phyloP scores from a whole-genome alignment of 331 rosid species.

The Arachis monticola region DNA sequence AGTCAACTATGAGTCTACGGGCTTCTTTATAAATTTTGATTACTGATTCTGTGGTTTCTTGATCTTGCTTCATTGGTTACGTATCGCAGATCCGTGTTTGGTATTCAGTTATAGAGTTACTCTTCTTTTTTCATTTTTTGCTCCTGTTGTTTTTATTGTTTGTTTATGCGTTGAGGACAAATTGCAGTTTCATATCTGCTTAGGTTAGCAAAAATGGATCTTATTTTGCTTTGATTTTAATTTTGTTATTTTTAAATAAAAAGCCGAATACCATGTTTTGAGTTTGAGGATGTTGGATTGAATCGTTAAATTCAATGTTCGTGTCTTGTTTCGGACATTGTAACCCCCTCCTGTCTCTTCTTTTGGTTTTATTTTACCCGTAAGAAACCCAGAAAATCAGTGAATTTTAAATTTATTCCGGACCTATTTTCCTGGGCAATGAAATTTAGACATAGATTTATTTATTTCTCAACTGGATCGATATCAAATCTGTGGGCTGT shows the following conservation, averaged over 20 bases:
- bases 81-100: slow-evolving; percentile 35
- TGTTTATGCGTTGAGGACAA: slow-evolving; percentile 15
- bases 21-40: slow-evolving; percentile 1
- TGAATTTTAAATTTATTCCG: not conserved
- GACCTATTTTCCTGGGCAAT: not conserved
- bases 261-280: not conserved
- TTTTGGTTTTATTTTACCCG: not conserved
- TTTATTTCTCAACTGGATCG: not conserved
- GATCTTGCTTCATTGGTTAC: not conserved
- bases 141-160: slow-evolving; percentile 21
- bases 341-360: not conserved
- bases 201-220: slow-evolving; percentile 43
- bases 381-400: slow-evolving; percentile 13
- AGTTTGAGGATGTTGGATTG: slow-evolving; percentile 1
- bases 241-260: not conserved
- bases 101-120: slow-evolving; percentile 19
- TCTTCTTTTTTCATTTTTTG: not conserved
- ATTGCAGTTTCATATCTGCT: slow-evolving; percentile 11
- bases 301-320: slow-evolving; percentile 4
- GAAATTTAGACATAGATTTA: not conserved
- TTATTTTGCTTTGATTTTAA: slow-evolving; percentile 27
- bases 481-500: not conserved
- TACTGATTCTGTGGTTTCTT: slow-evolving; percentile 7
- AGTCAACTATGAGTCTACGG: not conserved
- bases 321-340: slow-evolving; percentile 3